Base-by-base conservation (phyloP, 2,329 filamentous ascomycete genomes). In the Colletotrichum kahawae region DNA sequence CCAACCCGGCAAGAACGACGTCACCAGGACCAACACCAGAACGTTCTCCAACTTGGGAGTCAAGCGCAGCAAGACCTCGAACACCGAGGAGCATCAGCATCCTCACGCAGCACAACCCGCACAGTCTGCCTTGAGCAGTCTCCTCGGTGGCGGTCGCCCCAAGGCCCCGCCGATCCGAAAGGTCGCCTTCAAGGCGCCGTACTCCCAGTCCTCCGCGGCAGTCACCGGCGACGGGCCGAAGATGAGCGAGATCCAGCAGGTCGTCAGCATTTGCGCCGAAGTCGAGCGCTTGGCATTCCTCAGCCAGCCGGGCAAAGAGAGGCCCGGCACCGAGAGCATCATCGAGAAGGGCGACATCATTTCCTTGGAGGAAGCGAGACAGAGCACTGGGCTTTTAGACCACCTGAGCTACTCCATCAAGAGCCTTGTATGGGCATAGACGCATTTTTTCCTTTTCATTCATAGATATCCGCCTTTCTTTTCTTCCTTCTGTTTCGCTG, bases 341-440 rank as follows among this genome's bases (percentile, higher is more conserved):
- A 80, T 93, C 24, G 88, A 91, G 78, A 88, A 85, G 76, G 89
- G 87, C 0, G 94, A 96, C 79, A 95, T 99, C 67, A 95, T 99
- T 67, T 95, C 93, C 29, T 83, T 98, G 68, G 92, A 92, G 3
- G 95, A 98, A 81, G 97, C 97, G 71, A 96, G 92, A 89, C 94
- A 91, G 87, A 95, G 93, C 76, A 98, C 96, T 0, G 95, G 95
- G 0, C 88, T 97, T 79, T 83, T 98, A 67, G 96, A 98, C 84
- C 93, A 96, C 82, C 85, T 97, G 80, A 95, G 95, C 2, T 95
- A 98, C 87, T 94, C 93, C 74, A 89, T 98, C 80, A 98, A 98
- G 90, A 98, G 95, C 87, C 85, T 98, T 82, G 95, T 99, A 14
- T 98, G 97, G 97, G 90, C 90, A 63, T 90, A 80, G 77, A 69